A percentile compares a stretch with the other conserved stretches of the same genome.
Evolutionary conservation across 163 green algal species (phyloP).

Genomic region (Volvox carteri): DNA sequence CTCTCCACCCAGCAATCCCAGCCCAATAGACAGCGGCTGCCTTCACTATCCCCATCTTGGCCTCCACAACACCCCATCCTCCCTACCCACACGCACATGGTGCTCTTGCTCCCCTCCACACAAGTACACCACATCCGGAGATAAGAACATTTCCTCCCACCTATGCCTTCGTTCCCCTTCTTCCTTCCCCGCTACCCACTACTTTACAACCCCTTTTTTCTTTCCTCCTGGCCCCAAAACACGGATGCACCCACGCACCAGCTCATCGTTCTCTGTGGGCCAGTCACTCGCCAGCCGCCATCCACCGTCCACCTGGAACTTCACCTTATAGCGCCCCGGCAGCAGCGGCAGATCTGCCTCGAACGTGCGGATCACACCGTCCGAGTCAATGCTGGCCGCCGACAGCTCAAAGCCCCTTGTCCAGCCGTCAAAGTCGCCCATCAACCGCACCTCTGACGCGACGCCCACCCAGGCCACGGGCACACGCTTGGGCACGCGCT

Average conservation of each 20-base stretch:
- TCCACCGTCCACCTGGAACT: conserved; percentile 70
- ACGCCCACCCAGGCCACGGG: conserved; percentile 71
- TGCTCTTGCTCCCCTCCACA: too few species aligned
- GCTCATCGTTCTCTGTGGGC: conserved; percentile 68
- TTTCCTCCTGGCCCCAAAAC: too few species aligned
- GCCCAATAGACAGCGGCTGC: too few species aligned
- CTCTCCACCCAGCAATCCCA: too few species aligned
- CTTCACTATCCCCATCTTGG: too few species aligned
- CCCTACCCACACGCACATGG: too few species aligned
- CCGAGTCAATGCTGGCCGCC: conserved; percentile 13
- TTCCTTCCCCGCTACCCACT: too few species aligned
- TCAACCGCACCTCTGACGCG: conserved; percentile 69
- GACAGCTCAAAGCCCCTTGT: conserved; percentile 66
- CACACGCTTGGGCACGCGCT: conserved; percentile 62
- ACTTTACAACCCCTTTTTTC: too few species aligned
- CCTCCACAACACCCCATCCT: too few species aligned
- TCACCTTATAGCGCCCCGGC: conserved; percentile 66
- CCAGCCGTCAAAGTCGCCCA: conserved; percentile 77
- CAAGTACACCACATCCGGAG: too few species aligned
- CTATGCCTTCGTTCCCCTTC: too few species aligned
- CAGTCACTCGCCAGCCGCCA: conserved; percentile 76
- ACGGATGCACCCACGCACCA: not conserved
- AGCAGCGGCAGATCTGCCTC: conserved; percentile 66
- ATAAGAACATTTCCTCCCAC: too few species aligned
- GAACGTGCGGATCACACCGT: conserved; percentile 62